Base-by-base conservation (phyloP, 176 grass and related monocot species). In the Zoysia pacifica region DNA sequence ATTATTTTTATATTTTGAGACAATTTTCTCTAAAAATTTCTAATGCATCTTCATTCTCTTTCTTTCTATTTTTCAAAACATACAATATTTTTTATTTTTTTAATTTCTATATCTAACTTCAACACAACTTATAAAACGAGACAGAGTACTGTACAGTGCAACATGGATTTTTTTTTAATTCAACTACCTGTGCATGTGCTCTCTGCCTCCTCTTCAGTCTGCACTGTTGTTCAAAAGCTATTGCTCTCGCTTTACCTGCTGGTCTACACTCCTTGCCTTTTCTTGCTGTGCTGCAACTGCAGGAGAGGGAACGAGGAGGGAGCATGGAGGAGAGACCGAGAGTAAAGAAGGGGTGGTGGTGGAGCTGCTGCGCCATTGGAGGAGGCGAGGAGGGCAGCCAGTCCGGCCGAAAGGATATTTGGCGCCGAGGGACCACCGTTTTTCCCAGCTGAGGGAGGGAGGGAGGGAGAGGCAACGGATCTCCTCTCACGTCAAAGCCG, bases 241-340 rank as follows among this genome's bases (percentile, higher is more conserved):
- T 62, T 55, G 52, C 59, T 85, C 73, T 85, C 13, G 71, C 77
- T 81, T 81, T 81, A 77, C 63, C 79, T 37, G 77, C 62, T 6
- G 44, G 46, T 28, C 74, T 67, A 69, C 82, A 65, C 19, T 28
- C 28, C 28, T 4, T 47, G 62, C 58, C 59, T 66, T 67, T 69
- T 71, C 73, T 82, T 69, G 72, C 65, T 43, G 56, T 52, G 53
- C 69, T 60, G 16, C 18, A 37, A 4, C 40, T 55, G 76, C 14
- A 70, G 80, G 51, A 54, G 67, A 12, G 11, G 37, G 6, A 38
- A 48, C 14, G 12, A 65, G 5, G 75, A 50, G 54, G 5, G 75
- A 50, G 54, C 81, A 79, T 75, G 81, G 70, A 69, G 76, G 72
- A 77, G 52, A 3, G 14, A 28, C 28, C 0, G 71, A 67, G 58